These are phyloP conservation scores for Allomyces macrogynus DNA, from an alignment of 192 early-diverging fungal species.

Conservation along the genomic window DNA sequence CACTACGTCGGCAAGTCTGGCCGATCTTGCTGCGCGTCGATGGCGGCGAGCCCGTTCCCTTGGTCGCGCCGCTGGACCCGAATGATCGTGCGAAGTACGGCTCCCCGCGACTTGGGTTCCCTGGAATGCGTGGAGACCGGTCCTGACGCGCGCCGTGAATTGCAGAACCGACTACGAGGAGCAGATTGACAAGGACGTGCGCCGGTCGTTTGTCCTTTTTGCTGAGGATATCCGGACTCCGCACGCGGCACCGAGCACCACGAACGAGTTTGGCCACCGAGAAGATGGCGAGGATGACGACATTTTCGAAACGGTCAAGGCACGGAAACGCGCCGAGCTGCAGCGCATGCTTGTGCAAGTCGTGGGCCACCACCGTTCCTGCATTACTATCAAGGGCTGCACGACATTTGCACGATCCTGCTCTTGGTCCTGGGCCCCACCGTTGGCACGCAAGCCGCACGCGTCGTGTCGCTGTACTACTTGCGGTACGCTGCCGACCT, in stretches of 20 bases:
- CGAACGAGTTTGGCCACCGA: neutral
- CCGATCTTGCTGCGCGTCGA: neutral
- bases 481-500: constrained; percentile 13
- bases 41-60: neutral
- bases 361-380: constrained; percentile 32
- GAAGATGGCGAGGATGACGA: too few species aligned
- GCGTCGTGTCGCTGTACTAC: constrained; percentile 24
- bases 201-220: neutral
- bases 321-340: constrained; percentile 26
- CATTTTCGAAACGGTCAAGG: constrained; percentile 3
- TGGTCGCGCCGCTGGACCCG: neutral
- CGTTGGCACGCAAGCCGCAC: constrained; percentile 15
- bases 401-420: constrained; percentile 16
- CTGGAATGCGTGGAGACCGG: neutral
- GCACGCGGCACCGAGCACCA: neutral
- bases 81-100: neutral
- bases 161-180: neutral
- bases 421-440: constrained; percentile 6
- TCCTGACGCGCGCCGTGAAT: neutral
- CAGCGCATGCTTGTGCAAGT: constrained; percentile 20
- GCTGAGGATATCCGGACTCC: neutral
- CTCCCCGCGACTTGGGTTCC: neutral
- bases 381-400: constrained; percentile 46
- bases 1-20: neutral
- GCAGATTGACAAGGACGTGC: neutral